Percentiles rank a stretch among this genome's conserved stretches.
These are phyloP conservation scores for Recurvomyces mirabilis DNA, from an alignment of 495 filamentous ascomycete genomes.

Conservation along the genomic window DNA sequence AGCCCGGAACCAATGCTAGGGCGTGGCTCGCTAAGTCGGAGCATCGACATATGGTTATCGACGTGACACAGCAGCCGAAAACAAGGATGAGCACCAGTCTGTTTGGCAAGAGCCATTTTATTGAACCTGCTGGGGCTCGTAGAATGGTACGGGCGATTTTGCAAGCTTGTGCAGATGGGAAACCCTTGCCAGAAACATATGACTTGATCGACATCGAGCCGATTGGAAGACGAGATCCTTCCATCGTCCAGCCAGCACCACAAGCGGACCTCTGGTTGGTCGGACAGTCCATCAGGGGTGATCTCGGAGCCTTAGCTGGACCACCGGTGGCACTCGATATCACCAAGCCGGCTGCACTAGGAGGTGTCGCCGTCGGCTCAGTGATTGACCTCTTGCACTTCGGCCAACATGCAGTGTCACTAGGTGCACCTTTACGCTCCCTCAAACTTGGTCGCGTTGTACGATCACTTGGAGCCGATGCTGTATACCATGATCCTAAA, in stretches of 20 bases:
- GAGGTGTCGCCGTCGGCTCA: too few relatives aligned
- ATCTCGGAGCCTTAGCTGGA: not conserved
- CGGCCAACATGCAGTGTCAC: not conserved
- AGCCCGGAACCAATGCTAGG: not conserved
- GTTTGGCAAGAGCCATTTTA: slow-evolving; percentile 3
- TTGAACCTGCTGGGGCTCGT: not conserved
- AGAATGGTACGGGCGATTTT: not conserved
- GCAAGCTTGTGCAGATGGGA: not conserved
- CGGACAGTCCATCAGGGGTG: slow-evolving; percentile 1
- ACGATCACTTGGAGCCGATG: not conserved
- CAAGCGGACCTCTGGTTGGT: slow-evolving; percentile 2
- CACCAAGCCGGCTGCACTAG: not conserved
- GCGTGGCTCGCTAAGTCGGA: not conserved
- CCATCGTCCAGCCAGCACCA: too few relatives aligned
- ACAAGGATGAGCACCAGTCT: not conserved
- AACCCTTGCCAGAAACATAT: not conserved
- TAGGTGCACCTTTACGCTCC: not conserved
- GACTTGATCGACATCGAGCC: not conserved
- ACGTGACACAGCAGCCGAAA: slow-evolving; percentile 2
- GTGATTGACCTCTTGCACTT: slow-evolving; percentile 2
- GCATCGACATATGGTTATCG: slow-evolving; percentile 5
- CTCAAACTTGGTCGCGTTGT: not conserved
- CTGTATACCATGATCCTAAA: not conserved
- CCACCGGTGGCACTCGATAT: not conserved
- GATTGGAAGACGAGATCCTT: too few relatives aligned